Percentiles rank a stretch among this genome's conserved stretches.
These are phyloP conservation scores for Saccharomyces pastorianus DNA, from an alignment of 1,139 yeast genomes.

Conservation along the genomic window DNA sequence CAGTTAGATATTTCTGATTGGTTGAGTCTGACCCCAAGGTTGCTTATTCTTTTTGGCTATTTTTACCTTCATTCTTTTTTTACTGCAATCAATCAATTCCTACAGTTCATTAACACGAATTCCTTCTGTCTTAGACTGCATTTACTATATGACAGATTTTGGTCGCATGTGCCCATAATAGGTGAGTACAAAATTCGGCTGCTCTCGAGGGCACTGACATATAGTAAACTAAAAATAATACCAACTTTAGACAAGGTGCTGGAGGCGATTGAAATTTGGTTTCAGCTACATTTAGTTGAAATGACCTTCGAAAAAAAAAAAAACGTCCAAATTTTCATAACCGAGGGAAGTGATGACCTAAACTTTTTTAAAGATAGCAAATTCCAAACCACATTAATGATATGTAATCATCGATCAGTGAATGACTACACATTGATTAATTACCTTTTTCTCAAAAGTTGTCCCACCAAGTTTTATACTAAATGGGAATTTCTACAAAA, in stretches of 20 bases:
- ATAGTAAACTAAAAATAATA: conserved; percentile 4
- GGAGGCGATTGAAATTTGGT: conserved; percentile 13
- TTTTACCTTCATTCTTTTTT: conserved; percentile 6
- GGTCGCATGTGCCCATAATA: conserved; percentile 18
- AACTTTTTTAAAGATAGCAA: conserved; percentile 7
- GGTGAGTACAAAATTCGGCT: conserved; percentile 11
- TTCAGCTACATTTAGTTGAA: conserved; percentile 17
- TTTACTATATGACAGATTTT: conserved; percentile 8
- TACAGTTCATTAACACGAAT: conserved; percentile 4
- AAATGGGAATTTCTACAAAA: conserved; percentile 6
- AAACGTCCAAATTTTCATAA: conserved; percentile 18
- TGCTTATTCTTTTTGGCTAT: conserved; percentile 8
- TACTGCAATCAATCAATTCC: neutral
- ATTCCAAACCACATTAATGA: conserved; percentile 20
- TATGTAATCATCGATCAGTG: conserved; percentile 30
- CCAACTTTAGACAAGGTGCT: conserved; percentile 11
- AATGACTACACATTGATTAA: conserved; percentile 26
- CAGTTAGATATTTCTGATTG: conserved; percentile 10
- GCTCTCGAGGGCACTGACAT: conserved; percentile 6
- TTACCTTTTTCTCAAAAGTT: conserved; percentile 13
- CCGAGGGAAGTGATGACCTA: conserved; percentile 20
- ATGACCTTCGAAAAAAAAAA: conserved; percentile 17
- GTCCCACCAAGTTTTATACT: conserved; percentile 1
- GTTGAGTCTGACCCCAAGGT: conserved; percentile 6
- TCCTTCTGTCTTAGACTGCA: conserved; percentile 4